Evolutionary conservation across 495 filamentous ascomycete genomes (phyloP), one percentile per base, ranked within the genome.

Genomic region (Bombardia bombarda): DNA sequence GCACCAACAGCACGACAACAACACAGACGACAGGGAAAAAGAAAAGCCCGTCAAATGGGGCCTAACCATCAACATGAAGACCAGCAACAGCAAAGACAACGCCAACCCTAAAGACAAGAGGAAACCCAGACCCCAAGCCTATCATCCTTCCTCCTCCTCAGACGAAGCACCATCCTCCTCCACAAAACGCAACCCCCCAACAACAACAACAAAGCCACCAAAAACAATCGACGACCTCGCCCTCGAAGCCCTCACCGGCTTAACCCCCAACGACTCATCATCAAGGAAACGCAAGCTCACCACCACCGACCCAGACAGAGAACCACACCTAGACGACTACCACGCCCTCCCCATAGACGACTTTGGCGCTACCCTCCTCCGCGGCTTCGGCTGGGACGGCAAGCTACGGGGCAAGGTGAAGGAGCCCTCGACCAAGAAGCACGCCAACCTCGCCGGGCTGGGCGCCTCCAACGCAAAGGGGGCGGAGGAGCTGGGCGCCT

Each of bases 321-420:
- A 78, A 13, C 80, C 88, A 2, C 82, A 77, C 0, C 66, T 92
- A 18, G 87, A 87, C 34, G 87, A 90, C 51, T 99, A 99, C 63
- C 81, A 78, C 21, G 78, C 82, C 3, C 77, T 95, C 9, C 90
- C 93, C 0, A 87, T 97, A 26, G 92, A 96, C 46, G 87, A 94
- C 45, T 99, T 97, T 53, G 92, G 90, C 24, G 82, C 86, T 18
- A 87, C 86, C 2, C 64, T 97, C 38, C 73, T 99, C 20, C 77
- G 87, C 6, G 86, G 87, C 9, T 93, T 95, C 80, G 92, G 92
- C 4, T 96, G 90, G 90, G 86, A 95, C 45, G 90, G 90, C 1
- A 78, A 90, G 73, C 75, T 56, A 72, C 76, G 25, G 53, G 73
- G 39, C 43, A 70, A 68, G 40, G 61, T 63, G 12, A 66, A 68